Percentiles rank a stretch among this genome's conserved stretches.
Evolutionary conservation across 2,329 filamentous ascomycete species (phyloP).

Genomic region (Talaromyces islandicus): DNA sequence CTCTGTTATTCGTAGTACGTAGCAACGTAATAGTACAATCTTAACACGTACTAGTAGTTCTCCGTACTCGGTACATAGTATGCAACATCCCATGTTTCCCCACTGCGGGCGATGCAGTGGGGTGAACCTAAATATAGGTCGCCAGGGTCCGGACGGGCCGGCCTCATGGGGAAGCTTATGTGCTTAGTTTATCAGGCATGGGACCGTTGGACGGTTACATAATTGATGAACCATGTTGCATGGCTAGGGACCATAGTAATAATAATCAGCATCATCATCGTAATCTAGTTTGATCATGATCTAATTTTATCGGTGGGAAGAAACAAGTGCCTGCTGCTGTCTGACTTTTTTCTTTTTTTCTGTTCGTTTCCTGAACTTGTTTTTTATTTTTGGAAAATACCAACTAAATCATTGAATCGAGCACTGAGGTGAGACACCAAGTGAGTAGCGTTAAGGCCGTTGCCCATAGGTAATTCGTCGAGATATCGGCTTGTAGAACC

Average conservation of each 20-base stretch:
- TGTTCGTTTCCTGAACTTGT: neutral
- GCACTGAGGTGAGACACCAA: no score
- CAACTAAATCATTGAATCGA: neutral
- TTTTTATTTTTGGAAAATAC: neutral
- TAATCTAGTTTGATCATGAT: neutral
- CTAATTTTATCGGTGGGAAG: neutral
- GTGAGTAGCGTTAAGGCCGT: no score
- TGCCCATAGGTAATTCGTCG: no score
- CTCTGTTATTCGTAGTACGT: no score
- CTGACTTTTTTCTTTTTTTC: neutral
- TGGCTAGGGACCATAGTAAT: neutral
- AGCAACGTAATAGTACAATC: no score
- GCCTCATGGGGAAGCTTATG: neutral
- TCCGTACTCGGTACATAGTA: neutral
- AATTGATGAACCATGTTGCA: neutral
- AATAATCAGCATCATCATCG: neutral
- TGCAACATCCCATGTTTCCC: neutral
- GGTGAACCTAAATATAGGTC: neutral
- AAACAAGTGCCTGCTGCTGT: neutral
- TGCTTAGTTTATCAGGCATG: neutral
- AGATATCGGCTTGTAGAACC: neutral
- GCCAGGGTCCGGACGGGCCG: neutral
- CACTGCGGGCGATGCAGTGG: neutral
- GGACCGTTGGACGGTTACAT: no score
- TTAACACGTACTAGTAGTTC: no score